A percentile compares a stretch with the other conserved stretches of the same genome.
Evolutionary conservation across 2,329 filamentous ascomycete genomes (phyloP).

Genomic region (Kalaharituber pfeilii): DNA sequence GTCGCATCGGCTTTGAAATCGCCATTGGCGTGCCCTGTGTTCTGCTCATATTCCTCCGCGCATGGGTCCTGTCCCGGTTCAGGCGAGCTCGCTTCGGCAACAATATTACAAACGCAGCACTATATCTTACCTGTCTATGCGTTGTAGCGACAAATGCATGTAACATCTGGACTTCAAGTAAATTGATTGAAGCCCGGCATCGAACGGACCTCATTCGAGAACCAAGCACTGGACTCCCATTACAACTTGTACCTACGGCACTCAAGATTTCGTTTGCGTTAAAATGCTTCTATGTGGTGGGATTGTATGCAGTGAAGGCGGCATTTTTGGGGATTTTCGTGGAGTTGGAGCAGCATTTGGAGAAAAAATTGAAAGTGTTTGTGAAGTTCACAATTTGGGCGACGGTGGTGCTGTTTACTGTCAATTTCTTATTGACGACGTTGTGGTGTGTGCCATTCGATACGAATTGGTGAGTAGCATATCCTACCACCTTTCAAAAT

Average conservation of each 20-base stretch:
- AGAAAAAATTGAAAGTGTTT: background rate
- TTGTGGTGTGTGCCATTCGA: conserved; percentile 6
- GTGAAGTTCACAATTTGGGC: background rate
- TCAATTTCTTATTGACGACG: background rate
- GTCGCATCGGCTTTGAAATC: background rate
- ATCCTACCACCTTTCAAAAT: background rate
- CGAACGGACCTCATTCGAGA: background rate
- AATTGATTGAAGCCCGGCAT: background rate
- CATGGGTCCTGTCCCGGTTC: background rate
- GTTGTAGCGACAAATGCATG: background rate
- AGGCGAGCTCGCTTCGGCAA: background rate
- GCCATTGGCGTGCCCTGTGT: background rate
- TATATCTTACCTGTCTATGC: background rate
- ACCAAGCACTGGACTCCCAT: background rate
- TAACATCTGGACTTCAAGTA: background rate
- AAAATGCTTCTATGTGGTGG: conserved; percentile 1
- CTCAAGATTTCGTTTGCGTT: conserved; percentile 1
- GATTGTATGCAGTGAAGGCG: conserved; percentile 4
- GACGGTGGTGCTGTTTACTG: background rate
- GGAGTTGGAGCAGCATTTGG: background rate
- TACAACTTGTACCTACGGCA: background rate
- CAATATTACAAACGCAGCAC: background rate
- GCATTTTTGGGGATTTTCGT: conserved; percentile 5
- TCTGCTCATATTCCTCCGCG: background rate
- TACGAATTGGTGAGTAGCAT: conserved; percentile 3